phyloP scores from a whole-genome alignment of 495 filamentous ascomycete genomes.

The Lasiosphaeria miniovina region DNA sequence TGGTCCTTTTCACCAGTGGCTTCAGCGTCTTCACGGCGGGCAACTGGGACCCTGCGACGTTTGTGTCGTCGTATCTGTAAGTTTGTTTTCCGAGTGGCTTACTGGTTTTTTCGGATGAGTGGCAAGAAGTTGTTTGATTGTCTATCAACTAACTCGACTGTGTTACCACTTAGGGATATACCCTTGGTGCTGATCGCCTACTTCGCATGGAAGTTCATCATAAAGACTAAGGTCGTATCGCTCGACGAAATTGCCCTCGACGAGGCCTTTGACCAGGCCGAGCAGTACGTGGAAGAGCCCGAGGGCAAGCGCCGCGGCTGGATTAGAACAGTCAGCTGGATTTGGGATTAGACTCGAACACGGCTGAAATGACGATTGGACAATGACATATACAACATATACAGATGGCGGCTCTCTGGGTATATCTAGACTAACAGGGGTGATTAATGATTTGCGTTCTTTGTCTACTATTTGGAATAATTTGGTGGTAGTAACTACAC shows the following conservation, averaged over 20 bases:
- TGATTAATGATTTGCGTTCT: too few relatives aligned
- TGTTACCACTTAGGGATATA: slow-evolving; percentile 41
- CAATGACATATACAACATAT: too few relatives aligned
- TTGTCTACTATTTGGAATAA: too few relatives aligned
- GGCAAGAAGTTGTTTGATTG: too few relatives aligned
- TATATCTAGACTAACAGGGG: too few relatives aligned
- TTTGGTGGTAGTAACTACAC: too few relatives aligned
- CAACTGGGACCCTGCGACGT: slow-evolving; percentile 45
- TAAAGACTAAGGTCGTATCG: slow-evolving; percentile 51
- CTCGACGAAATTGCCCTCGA: slow-evolving; percentile 50
- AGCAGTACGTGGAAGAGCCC: slow-evolving; percentile 31
- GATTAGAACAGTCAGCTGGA: slow-evolving; percentile 35
- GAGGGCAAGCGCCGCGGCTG: slow-evolving; percentile 27
- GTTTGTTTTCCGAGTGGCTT: slow-evolving; percentile 8
- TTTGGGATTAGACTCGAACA: slow-evolving; percentile 35
- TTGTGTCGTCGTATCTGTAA: slow-evolving; percentile 51
- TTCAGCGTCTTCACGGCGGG: slow-evolving; percentile 48
- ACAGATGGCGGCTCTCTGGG: too few relatives aligned
- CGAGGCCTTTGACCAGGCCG: slow-evolving; percentile 37
- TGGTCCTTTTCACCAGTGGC: slow-evolving; percentile 47
- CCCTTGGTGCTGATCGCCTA: slow-evolving; percentile 52
- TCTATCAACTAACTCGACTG: not conserved
- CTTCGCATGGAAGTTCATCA: slow-evolving; percentile 52
- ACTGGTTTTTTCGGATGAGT: too few relatives aligned
- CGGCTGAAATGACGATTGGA: too few relatives aligned